Percentiles rank a stretch among this genome's conserved stretches.
These are phyloP conservation scores for Sarocladium kiliense DNA, from an alignment of 2,329 filamentous ascomycete genomes.

Conservation along the genomic window DNA sequence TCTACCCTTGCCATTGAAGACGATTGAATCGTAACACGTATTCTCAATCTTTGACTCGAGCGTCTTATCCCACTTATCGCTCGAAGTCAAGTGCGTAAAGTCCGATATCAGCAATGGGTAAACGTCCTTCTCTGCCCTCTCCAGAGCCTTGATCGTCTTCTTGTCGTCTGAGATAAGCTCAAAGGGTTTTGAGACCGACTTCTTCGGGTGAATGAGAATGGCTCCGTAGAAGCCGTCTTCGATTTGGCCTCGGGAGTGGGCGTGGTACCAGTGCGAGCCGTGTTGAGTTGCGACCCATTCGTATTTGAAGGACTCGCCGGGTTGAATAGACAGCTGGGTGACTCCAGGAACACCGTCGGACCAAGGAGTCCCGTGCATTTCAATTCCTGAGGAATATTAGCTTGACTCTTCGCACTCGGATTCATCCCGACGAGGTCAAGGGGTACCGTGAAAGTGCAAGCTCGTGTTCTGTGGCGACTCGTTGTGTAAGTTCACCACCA, in stretches of 20 bases:
- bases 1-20: conserved; percentile 58
- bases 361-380: conserved; percentile 50
- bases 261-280: conserved; percentile 59
- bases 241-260: conserved; percentile 49
- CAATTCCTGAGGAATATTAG: conserved; percentile 30
- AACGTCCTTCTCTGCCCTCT: conserved; percentile 40
- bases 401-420: neutral
- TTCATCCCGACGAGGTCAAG: too few species aligned
- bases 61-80: conserved; percentile 39
- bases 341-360: conserved; percentile 56
- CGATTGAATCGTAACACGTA: conserved; percentile 54
- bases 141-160: conserved; percentile 35
- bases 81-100: conserved; percentile 48
- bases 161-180: conserved; percentile 35
- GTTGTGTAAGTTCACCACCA: conserved; percentile 41
- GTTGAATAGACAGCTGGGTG: conserved; percentile 45
- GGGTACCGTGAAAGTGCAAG: conserved; percentile 44
- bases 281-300: conserved; percentile 50
- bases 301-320: conserved; percentile 45
- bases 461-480: conserved; percentile 40
- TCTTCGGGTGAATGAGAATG: conserved; percentile 41
- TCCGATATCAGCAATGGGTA: conserved; percentile 50
- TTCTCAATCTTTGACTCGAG: conserved; percentile 39
- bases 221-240: conserved; percentile 56
- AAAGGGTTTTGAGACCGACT: conserved; percentile 37